phyloP scores from a whole-genome alignment of 768 basidiomycete species.

The Sistotremastrum niveocremeum region DNA sequence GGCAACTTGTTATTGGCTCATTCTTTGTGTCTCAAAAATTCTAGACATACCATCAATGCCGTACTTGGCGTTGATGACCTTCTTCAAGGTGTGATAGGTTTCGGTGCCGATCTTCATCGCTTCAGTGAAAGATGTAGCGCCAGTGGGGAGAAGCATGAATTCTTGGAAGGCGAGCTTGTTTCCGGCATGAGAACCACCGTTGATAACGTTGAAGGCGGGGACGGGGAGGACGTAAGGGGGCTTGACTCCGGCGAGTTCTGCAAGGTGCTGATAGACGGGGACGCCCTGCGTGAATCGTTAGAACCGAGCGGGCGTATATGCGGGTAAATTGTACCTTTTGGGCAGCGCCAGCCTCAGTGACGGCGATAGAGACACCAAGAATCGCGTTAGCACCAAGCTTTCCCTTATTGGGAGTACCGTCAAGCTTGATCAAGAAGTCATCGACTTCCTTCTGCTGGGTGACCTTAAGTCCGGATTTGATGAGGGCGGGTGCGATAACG shows the following conservation, averaged over 20 bases:
- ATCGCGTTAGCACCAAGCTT: constrained; percentile 99
- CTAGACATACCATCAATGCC: constrained; percentile 79
- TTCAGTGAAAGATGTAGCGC: constrained; percentile 83
- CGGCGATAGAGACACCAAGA: constrained; percentile 95
- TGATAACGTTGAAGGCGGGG: constrained; percentile 98
- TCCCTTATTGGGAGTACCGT: constrained; percentile 97
- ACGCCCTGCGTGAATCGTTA: constrained; percentile 34
- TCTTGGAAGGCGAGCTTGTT: constrained; percentile 99
- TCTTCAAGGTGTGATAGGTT: constrained; percentile 96
- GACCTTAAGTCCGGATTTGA: constrained; percentile 72
- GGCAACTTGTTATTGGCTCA: constrained; percentile 3
- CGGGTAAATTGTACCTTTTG: constrained; percentile 44
- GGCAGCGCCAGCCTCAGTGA: constrained; percentile 82
- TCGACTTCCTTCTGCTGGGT: constrained; percentile 92
- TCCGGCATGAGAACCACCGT: constrained; percentile 98
- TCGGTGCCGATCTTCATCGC: constrained; percentile 98
- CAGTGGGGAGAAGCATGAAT: constrained; percentile 98
- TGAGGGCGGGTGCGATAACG: constrained; percentile 76
- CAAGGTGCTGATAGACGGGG: constrained; percentile 93
- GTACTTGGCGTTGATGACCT: constrained; percentile 98
- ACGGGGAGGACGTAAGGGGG: constrained; percentile 83
- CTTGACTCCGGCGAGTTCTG: constrained; percentile 90
- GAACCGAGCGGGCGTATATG: background rate
- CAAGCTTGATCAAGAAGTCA: constrained; percentile 95
- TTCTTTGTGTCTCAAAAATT: background rate